Base-by-base conservation (phyloP, 352 stramenopile genomes). In the Phytophthora citrophthora region DNA sequence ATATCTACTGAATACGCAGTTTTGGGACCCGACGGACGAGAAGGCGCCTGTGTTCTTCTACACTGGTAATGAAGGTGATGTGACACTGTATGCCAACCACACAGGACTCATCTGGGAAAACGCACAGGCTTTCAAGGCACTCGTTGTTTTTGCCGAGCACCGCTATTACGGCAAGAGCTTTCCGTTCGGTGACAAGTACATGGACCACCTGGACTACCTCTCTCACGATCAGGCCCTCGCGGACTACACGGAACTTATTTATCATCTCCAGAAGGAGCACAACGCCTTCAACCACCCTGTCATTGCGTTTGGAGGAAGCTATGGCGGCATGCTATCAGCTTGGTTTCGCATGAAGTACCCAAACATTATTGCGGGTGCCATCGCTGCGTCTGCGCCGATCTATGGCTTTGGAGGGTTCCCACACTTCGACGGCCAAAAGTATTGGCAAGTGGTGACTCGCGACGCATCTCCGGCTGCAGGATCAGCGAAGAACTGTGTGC, bases 261-360 rank as follows among this genome's bases (percentile, higher is more conserved):
- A 91, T 61, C 75, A 81, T 45, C 58, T 98, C 18, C 89, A 97
- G 61, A 55, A 68, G 18, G 77, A 96, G 18, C 83, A 90, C 69
- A 69, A 82, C 12, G 86, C 88, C 16, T 58, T 82, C 5, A 64
- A 86, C 50, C 84, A 93, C 58, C 77, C 95, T 0, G 90, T 99
- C 27, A 97, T 99, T 50, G 88, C 84, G 0, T 99, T 99, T 74
- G 96, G 96, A 31, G 96, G 96, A n/a, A 95, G 77, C 57, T 99
- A 99, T 64, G 94, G 96, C 23, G 97, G 97, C 6, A 99, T 98
- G 96, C 79, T 99, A 7, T 90, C 90, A 11, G 78, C 89, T 26
- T 99, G 94, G 90, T 89, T 97, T 59, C 88, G 96, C n/a, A 95
- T 98, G 70, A 97, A 98, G 78, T 98, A 99, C 72, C 95, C 97